Evolutionary conservation across 2,329 filamentous ascomycete genomes (phyloP), one percentile per base, ranked within the genome.

Genomic region (Aspergillus versicolor): DNA sequence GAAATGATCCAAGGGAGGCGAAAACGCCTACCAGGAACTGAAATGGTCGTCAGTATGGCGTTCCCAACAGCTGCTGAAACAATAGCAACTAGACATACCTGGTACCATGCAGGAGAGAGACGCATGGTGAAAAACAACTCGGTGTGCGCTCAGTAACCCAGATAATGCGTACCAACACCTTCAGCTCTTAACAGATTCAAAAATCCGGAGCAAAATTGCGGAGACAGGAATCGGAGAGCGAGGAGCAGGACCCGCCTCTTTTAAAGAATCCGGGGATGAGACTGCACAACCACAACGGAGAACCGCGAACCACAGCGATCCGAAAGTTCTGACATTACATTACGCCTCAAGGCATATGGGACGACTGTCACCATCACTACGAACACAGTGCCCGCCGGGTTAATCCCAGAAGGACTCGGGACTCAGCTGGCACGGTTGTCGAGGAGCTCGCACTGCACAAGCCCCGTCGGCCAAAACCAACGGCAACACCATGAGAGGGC

Each of bases 21-120:
- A 86, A 85, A 40, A 84, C 77, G 62, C 79, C 76, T 42, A 85
- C 79, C 48, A 85, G 76, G 66, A 86, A 85, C 79, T 84, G 62
- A 7, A 12, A 42, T 27, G 44, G 32, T 59, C 43, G 62, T 66
- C 52, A 68, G 61, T 54, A 54, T 50, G 17, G 22, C 19, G 13
- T 30, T 12, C 19, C 17, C 11, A 13, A 46, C 4, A 13, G 19
- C 12, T 15, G 17, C n/a, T 43, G 19, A 45, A 42, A 19, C 19
- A 30, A 30, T 11, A 30, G 27, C 22, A n/a, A 38, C 44, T 30
- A 50, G 6, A 12, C 72, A 50, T 73, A 79, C 78, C 75, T 83
- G 82, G 66, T 84, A 85, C 77, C 79, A 81, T 66, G 83, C 81
- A 24, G 82, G 82, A 61, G 81, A 79, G 53, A 85, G 70, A 68